These are phyloP conservation scores for Trichosporon ovoides DNA, from an alignment of 1,284 basidiomycete species.

Conservation along the genomic window DNA sequence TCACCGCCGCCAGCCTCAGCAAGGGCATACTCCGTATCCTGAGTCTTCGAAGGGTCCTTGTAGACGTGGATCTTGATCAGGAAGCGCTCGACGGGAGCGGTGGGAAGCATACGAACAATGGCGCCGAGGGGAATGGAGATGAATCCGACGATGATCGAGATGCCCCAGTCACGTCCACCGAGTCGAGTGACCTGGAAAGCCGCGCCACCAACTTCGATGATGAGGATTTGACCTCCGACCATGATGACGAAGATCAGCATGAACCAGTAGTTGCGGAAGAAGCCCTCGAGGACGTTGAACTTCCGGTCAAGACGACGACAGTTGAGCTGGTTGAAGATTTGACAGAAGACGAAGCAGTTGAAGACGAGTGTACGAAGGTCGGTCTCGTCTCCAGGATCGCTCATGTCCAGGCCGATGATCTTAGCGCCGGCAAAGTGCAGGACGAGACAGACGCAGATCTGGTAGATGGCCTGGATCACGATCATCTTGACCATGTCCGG, in stretches of 20 bases:
- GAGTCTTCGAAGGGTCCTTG: slow-evolving; percentile 58
- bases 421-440: slow-evolving; percentile 77
- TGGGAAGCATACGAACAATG: slow-evolving; percentile 75
- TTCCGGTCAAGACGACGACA: slow-evolving; percentile 77
- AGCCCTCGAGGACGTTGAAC: slow-evolving; percentile 84
- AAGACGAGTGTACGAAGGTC: slow-evolving; percentile 83
- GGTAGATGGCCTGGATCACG: slow-evolving; percentile 79
- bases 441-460: slow-evolving; percentile 74
- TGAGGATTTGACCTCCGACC: slow-evolving; percentile 78
- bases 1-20: slow-evolving; percentile 56
- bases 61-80: slow-evolving; percentile 65
- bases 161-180: slow-evolving; percentile 81
- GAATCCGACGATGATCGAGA: slow-evolving; percentile 73
- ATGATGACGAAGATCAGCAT: slow-evolving; percentile 75
- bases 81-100: slow-evolving; percentile 65
- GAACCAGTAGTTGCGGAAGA: slow-evolving; percentile 78
- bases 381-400: slow-evolving; percentile 44
- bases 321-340: slow-evolving; percentile 91
- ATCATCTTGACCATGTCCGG: slow-evolving; percentile 96
- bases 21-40: slow-evolving; percentile 56
- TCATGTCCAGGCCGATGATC: slow-evolving; percentile 61
- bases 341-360: slow-evolving; percentile 93
- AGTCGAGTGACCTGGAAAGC: slow-evolving; percentile 87
- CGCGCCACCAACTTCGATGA: slow-evolving; percentile 84
- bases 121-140: slow-evolving; percentile 83